phyloP scores from a whole-genome alignment of 2,329 filamentous ascomycete genomes.

The Fusarium penzigii region DNA sequence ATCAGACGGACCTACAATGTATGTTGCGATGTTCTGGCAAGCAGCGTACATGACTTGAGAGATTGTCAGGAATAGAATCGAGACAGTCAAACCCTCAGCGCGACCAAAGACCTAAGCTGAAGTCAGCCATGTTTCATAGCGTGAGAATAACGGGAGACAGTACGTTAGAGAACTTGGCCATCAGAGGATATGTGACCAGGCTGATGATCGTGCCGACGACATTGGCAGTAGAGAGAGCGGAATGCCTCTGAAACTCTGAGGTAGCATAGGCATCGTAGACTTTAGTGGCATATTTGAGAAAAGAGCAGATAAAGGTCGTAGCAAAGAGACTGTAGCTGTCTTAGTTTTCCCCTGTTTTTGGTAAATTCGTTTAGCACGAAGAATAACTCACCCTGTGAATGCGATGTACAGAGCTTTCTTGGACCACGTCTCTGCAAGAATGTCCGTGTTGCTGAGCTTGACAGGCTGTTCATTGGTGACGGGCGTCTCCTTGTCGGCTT shows the following conservation, averaged over 20 bases:
- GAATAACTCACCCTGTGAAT: slow-evolving; percentile 19
- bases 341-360: background rate
- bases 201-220: slow-evolving; percentile 49
- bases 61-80: slow-evolving; percentile 33
- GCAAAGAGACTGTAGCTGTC: slow-evolving; percentile 26
- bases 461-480: background rate
- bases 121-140: background rate
- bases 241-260: slow-evolving; percentile 47
- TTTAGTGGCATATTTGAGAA: slow-evolving; percentile 34
- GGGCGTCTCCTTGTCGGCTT: slow-evolving; percentile 6
- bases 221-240: slow-evolving; percentile 48
- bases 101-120: slow-evolving; percentile 50
- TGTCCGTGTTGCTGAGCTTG: slow-evolving; percentile 14
- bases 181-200: slow-evolving; percentile 58
- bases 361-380: background rate
- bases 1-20: slow-evolving; percentile 47
- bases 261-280: slow-evolving; percentile 37
- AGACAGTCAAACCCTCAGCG: slow-evolving; percentile 51
- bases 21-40: slow-evolving; percentile 53
- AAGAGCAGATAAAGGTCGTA: slow-evolving; percentile 33
- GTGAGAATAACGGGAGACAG: background rate
- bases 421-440: slow-evolving; percentile 27
- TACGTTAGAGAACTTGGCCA: slow-evolving; percentile 59
- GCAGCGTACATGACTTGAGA: slow-evolving; percentile 60
- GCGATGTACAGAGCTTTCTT: slow-evolving; percentile 25